phyloP scores from a whole-genome alignment of 2,329 filamentous ascomycete species.

The Colletotrichum karsti region DNA sequence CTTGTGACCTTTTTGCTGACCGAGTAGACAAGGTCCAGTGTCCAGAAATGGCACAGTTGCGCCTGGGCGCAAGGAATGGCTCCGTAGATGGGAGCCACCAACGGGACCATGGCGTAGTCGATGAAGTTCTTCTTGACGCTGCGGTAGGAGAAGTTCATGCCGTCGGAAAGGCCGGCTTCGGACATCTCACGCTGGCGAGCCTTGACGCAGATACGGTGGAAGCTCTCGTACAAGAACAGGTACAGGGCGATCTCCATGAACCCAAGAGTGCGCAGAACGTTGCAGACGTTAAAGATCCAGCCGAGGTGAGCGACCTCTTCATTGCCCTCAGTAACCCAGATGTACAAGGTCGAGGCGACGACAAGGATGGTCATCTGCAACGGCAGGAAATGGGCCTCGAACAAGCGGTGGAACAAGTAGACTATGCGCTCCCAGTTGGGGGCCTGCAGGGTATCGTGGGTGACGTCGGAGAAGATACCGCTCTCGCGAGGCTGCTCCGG shows the following conservation, averaged over 20 bases:
- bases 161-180: slow-evolving; percentile 68
- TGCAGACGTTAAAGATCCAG: slow-evolving; percentile 69
- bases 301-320: slow-evolving; percentile 61
- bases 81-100: slow-evolving; percentile 74
- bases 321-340: slow-evolving; percentile 59
- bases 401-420: slow-evolving; percentile 72
- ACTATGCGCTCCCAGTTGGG: slow-evolving; percentile 65
- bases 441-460: slow-evolving; percentile 57
- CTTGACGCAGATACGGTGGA: slow-evolving; percentile 69
- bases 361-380: slow-evolving; percentile 73
- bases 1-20: slow-evolving; percentile 75
- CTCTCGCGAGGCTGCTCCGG: slow-evolving; percentile 52
- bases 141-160: slow-evolving; percentile 72
- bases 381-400: slow-evolving; percentile 78
- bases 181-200: slow-evolving; percentile 73
- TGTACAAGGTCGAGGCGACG: slow-evolving; percentile 68
- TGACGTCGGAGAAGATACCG: slow-evolving; percentile 64
- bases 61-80: slow-evolving; percentile 74
- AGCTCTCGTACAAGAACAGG: slow-evolving; percentile 73
- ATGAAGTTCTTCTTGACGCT: slow-evolving; percentile 62
- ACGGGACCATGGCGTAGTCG: slow-evolving; percentile 72
- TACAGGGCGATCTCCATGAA: slow-evolving; percentile 71
- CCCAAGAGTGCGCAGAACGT: slow-evolving; percentile 65
- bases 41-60: slow-evolving; percentile 76
- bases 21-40: slow-evolving; percentile 72